Base-by-base conservation (phyloP, 306 rosid species). In the cucumber (Cucumis sativus) region DNA sequence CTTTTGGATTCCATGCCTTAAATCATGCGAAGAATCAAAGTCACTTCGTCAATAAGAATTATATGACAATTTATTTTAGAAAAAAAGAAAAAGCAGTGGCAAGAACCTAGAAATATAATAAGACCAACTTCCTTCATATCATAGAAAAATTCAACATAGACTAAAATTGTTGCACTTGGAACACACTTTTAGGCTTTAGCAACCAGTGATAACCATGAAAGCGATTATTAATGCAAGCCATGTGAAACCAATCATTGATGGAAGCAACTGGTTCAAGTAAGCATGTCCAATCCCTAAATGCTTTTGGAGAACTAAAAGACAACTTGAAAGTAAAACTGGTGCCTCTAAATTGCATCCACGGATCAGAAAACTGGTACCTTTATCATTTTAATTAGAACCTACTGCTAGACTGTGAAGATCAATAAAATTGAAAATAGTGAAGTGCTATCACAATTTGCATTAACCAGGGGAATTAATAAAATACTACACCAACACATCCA, bases 1-100 rank as follows among this genome's bases (percentile, higher is more conserved):
- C 82, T 69, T 79, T 87, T 15, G 97, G 83, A 80, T 81, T 89
- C 99, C 99, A 95, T 6, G 77, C 81, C 99, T 95, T 73, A 39
- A 75, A 83, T 78, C 68, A 74, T 69, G 73, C 55, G 75, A 83
- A 84, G 80, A 69, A 69, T 51, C 60, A 71, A 14, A 47, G 33
- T 30, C 43, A 72, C 61, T 51, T 16, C 7, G 76, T 72, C 61
- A 16, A 51, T 51, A 72, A 14, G 76, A 51, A 49, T 70, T 21
- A 23, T 11, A 67, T 14, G 58, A 70, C 16, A 8, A 43, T 13
- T 69, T 20, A 13, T 40, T 41, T 20, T 67, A 4, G 2, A 3
- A 14, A 21, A 69, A 70, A 14, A 68, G 21, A 23, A 43, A 5
- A 6, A 39, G 33, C 23, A 40, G n/a, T 0, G 20, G 51, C 72